phyloP scores from a whole-genome alignment of 208 protist genomes.

The Crithidia brevicula region DNA sequence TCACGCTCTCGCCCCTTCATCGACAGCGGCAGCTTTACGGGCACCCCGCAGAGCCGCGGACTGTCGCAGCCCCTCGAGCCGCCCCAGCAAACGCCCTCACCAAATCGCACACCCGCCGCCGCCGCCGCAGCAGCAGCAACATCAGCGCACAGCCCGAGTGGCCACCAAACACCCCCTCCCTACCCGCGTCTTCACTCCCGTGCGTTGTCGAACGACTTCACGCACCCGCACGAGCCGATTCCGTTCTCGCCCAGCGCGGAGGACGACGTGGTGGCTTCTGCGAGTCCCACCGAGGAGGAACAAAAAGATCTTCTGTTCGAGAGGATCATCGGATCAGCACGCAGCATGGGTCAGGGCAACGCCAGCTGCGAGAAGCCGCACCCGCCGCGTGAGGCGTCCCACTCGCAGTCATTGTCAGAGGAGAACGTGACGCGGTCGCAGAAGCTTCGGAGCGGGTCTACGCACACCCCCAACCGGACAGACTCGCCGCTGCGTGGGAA shows the following conservation, averaged over 20 bases:
- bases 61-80: not conserved
- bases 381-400: conserved; percentile 13
- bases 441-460: not conserved
- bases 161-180: not conserved
- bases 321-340: conserved; percentile 1
- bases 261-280: not conserved
- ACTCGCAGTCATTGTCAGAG: conserved; percentile 8
- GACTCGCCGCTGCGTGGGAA: not conserved
- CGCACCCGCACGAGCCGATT: not conserved
- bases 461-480: not conserved
- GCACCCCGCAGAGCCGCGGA: not conserved
- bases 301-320: conserved; percentile 53
- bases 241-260: not conserved
- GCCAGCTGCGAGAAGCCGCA: conserved; percentile 4
- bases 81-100: not conserved
- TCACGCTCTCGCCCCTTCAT: not conserved
- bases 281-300: conserved; percentile 28
- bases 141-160: conserved; percentile 5
- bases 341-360: conserved; percentile 11
- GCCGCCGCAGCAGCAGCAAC: too few species aligned
- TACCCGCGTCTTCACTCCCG: not conserved
- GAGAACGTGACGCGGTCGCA: not conserved
- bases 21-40: not conserved
- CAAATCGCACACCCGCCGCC: not conserved
- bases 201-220: conserved; percentile 2